Conservation (phyloP, 768 basidiomycete genomes). For the Pleurotus citrinopileatus region DNA sequence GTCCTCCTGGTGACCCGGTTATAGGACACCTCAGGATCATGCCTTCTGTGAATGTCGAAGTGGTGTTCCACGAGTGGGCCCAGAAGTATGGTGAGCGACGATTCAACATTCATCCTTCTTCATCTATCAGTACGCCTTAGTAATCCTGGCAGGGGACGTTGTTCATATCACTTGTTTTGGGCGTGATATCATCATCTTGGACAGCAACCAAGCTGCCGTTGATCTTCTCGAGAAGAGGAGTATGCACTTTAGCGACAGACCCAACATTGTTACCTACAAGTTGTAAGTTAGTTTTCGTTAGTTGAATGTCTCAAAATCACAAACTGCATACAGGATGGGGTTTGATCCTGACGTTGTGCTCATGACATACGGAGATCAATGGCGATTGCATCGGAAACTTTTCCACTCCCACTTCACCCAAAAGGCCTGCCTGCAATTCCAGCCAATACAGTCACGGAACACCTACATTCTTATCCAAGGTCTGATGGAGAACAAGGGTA, state of each 20-base stretch:
- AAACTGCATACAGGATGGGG: constrained; percentile 1
- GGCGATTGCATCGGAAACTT: neutral
- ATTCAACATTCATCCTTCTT: neutral
- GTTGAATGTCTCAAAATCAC: neutral
- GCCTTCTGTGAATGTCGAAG: neutral
- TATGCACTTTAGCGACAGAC: neutral
- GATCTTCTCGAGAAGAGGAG: neutral
- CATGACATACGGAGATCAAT: constrained; percentile 3
- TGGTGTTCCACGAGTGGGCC: neutral
- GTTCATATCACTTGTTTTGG: neutral
- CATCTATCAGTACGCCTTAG: neutral
- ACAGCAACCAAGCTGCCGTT: neutral
- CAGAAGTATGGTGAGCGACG: neutral
- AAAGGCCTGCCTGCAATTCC: neutral
- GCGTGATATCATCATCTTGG: neutral
- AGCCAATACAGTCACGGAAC: neutral
- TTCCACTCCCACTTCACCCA: neutral
- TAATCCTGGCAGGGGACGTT: neutral
- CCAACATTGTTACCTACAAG: neutral
- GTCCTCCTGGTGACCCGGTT: constrained; percentile 4
- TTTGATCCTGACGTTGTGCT: neutral
- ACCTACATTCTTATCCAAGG: neutral
- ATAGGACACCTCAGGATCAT: neutral
- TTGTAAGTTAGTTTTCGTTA: neutral
- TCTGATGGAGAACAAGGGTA: neutral